Conservation (phyloP, 352 stramenopile species). For the Pythium dissimile region DNA sequence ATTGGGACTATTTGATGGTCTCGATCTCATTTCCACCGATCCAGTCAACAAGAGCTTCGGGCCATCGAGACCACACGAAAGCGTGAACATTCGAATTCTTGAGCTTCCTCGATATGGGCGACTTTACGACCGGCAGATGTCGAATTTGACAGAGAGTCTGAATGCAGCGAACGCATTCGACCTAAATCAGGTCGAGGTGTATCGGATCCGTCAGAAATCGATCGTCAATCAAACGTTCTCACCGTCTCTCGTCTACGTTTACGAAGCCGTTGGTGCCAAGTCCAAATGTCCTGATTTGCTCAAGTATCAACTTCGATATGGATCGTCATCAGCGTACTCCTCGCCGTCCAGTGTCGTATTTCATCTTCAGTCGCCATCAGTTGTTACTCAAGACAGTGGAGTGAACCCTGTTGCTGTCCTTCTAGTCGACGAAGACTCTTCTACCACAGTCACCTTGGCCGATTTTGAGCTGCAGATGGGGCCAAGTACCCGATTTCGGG, state of each 20-base stretch:
- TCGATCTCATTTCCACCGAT: background rate
- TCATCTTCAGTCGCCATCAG: slow-evolving; percentile 12
- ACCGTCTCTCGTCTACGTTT: slow-evolving; percentile 46
- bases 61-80: no score
- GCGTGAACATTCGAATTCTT: slow-evolving; percentile 38
- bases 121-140: slow-evolving; percentile 50
- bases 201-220: slow-evolving; percentile 21
- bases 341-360: slow-evolving; percentile 21
- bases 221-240: slow-evolving; percentile 34
- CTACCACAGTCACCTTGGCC: slow-evolving; percentile 28
- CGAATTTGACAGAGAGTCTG: slow-evolving; percentile 15
- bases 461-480: slow-evolving; percentile 39
- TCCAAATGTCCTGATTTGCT: slow-evolving; percentile 36
- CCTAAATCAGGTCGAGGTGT: slow-evolving; percentile 23
- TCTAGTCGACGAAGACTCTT: slow-evolving; percentile 54
- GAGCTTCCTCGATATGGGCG: slow-evolving; percentile 46
- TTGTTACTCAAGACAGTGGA: background rate
- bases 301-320: slow-evolving; percentile 47
- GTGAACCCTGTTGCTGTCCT: slow-evolving; percentile 18
- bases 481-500: slow-evolving; percentile 25
- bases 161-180: slow-evolving; percentile 1
- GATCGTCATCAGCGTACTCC: slow-evolving; percentile 27
- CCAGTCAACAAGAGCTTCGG: no score
- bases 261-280: slow-evolving; percentile 8
- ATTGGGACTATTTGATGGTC: background rate